phyloP scores from a whole-genome alignment of 2,329 filamentous ascomycete species.

The Neopestalotiopsis rosae region DNA sequence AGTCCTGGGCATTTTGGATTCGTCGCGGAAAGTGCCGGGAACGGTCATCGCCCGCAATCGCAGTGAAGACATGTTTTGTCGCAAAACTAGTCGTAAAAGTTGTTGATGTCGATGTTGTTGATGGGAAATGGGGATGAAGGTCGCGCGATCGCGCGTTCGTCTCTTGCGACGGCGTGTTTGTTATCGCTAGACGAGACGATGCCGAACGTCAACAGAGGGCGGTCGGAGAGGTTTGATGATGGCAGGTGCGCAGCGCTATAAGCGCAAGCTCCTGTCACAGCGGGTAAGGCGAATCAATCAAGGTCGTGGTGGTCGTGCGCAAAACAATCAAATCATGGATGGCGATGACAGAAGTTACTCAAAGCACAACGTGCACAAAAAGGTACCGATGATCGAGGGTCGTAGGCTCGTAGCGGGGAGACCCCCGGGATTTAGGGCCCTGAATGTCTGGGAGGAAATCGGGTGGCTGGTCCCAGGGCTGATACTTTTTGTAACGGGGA shows the following conservation, averaged over 20 bases:
- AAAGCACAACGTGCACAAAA: slow-evolving; percentile 14
- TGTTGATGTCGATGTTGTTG: too few relatives aligned
- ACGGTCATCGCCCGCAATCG: slow-evolving; percentile 51
- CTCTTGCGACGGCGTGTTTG: not conserved
- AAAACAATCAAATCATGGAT: not conserved
- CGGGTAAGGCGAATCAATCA: not conserved
- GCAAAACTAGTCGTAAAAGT: not conserved
- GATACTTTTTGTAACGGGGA: not conserved
- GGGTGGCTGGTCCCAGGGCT: slow-evolving; percentile 12
- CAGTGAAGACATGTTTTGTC: slow-evolving; percentile 48
- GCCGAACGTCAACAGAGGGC: not conserved
- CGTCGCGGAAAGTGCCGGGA: slow-evolving; percentile 47
- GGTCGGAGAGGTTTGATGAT: not conserved
- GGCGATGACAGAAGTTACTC: not conserved
- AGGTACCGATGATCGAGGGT: not conserved
- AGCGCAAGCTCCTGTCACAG: slow-evolving; percentile 1
- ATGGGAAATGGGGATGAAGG: not conserved
- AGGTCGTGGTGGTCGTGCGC: not conserved
- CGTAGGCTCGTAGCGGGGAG: not conserved
- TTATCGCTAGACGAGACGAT: not conserved
- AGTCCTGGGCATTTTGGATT: slow-evolving; percentile 49
- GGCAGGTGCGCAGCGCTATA: not conserved
- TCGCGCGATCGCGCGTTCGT: not conserved
- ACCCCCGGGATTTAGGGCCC: slow-evolving; percentile 5
- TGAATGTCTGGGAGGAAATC: slow-evolving; percentile 8